Conservation (phyloP, 805 yeast genomes). For the Zygosaccharomyces bisporus region DNA sequence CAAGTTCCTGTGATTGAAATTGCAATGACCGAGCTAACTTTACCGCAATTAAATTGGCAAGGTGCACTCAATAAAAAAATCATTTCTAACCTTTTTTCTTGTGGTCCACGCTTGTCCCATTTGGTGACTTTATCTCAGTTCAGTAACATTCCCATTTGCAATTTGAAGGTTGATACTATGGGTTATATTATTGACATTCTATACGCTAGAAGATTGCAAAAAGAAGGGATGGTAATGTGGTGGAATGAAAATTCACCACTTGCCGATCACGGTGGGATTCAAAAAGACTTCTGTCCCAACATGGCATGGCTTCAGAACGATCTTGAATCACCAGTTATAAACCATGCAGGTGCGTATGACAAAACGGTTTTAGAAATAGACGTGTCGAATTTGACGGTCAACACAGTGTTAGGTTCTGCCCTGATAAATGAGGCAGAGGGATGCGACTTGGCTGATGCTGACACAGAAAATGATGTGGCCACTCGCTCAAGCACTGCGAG, state of each 20-base stretch:
- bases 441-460: conserved; percentile 58
- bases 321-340: conserved; percentile 65
- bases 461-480: conserved; percentile 30
- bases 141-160: conserved; percentile 82
- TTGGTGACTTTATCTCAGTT: conserved; percentile 63
- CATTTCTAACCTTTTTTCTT: conserved; percentile 64
- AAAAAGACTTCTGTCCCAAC: conserved; percentile 54
- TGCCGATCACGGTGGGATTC: conserved; percentile 83
- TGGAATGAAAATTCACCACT: conserved; percentile 73
- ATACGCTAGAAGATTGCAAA: conserved; percentile 71
- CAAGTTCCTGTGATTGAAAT: conserved; percentile 64
- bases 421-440: conserved; percentile 87
- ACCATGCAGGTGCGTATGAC: conserved; percentile 73
- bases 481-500: conserved; percentile 20
- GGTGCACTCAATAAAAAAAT: conserved; percentile 57
- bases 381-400: conserved; percentile 74
- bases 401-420: conserved; percentile 81
- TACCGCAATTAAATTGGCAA: conserved; percentile 85
- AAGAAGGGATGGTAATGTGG: conserved; percentile 76
- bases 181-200: conserved; percentile 79
- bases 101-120: conserved; percentile 69
- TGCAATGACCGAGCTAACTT: conserved; percentile 51
- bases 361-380: conserved; percentile 75
- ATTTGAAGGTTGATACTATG: conserved; percentile 71
- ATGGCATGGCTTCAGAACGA: conserved; percentile 44